Conservation (phyloP, 139 green algal species). For the Coelastrella sp. region DNA sequence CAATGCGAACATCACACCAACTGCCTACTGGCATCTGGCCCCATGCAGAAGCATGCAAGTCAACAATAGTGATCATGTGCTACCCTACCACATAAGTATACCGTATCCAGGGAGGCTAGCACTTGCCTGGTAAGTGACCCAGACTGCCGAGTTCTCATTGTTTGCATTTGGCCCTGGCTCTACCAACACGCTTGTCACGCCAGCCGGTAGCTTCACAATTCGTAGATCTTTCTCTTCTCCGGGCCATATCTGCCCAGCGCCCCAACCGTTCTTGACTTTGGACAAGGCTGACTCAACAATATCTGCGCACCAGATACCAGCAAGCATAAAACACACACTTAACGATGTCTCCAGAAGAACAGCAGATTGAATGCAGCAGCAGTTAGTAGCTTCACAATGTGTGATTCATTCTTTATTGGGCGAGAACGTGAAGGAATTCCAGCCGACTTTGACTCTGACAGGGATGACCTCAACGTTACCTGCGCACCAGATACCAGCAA, state of each 20-base stretch:
- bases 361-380: no score
- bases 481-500: neutral
- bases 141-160: slow-evolving; percentile 87
- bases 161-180: slow-evolving; percentile 70
- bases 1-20: no score
- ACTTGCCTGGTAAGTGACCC: slow-evolving; percentile 79
- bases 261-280: neutral
- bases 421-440: no score
- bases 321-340: neutral
- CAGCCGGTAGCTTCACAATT: slow-evolving; percentile 62
- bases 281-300: neutral
- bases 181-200: slow-evolving; percentile 47
- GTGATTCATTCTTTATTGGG: no score
- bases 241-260: slow-evolving; percentile 40
- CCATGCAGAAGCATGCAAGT: no score
- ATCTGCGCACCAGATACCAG: neutral
- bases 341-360: no score
- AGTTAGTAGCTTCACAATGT: no score
- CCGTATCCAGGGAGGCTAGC: neutral
- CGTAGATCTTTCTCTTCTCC: slow-evolving; percentile 62
- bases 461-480: neutral
- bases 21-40: no score
- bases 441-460: no score
- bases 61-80: neutral
- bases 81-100: neutral